Percentiles rank a stretch among this genome's conserved stretches.
These are phyloP conservation scores for Rhodotorula sp. DNA, from an alignment of 1,284 basidiomycete species.

Conservation along the genomic window DNA sequence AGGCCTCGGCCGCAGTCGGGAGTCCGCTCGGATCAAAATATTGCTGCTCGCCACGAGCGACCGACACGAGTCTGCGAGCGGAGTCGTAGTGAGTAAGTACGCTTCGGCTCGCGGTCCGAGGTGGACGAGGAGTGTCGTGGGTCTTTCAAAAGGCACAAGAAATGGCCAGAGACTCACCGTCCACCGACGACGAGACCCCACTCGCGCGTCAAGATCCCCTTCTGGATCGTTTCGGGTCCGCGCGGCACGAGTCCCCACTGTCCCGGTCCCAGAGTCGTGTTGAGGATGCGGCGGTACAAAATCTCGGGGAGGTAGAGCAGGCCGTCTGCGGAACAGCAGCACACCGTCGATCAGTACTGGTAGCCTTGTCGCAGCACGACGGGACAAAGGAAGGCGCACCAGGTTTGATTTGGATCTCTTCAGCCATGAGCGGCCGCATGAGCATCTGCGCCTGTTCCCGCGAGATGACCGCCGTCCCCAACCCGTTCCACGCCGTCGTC, in stretches of 20 bases:
- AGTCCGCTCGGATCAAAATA: constrained; percentile 91
- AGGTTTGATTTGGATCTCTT: constrained; percentile 91
- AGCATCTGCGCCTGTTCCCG: constrained; percentile 72
- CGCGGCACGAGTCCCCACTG: constrained; percentile 96
- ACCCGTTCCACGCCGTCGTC: constrained; percentile 81
- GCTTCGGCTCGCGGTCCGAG: too few relatives aligned
- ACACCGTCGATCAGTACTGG: neutral
- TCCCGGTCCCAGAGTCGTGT: constrained; percentile 92
- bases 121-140: neutral
- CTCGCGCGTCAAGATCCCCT: constrained; percentile 84
- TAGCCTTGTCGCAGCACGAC: neutral
- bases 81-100: neutral
- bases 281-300: constrained; percentile 92
- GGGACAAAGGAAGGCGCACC: constrained; percentile 56
- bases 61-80: constrained; percentile 69
- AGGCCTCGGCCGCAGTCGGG: constrained; percentile 89
- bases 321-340: constrained; percentile 62
- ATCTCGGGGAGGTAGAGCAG: constrained; percentile 95
- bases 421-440: constrained; percentile 68
- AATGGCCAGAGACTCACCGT: constrained; percentile 57
- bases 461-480: constrained; percentile 74
- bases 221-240: constrained; percentile 84
- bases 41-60: constrained; percentile 93
- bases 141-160: too few relatives aligned
- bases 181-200: constrained; percentile 94